Evolutionary conservation across 495 filamentous ascomycete genomes (phyloP).

Genomic region (Trichoderma reesei): DNA sequence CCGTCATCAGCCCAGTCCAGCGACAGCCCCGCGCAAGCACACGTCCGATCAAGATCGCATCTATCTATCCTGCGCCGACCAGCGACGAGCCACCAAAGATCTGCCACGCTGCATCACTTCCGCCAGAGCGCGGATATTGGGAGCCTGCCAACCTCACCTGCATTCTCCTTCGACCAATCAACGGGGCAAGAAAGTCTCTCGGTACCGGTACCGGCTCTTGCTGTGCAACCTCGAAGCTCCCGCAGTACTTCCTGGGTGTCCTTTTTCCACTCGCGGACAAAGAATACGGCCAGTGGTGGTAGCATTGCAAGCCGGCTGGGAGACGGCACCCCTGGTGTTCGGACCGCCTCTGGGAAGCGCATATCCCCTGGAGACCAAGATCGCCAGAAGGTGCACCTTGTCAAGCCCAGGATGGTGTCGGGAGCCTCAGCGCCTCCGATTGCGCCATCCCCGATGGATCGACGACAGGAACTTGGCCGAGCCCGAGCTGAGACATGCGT

Average conservation of each 20-base stretch:
- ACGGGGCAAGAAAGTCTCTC: constrained; percentile 16
- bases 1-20: constrained; percentile 35
- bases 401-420: constrained; percentile 22
- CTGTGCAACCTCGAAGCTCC: neutral
- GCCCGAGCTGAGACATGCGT: neutral
- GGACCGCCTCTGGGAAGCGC: constrained; percentile 20
- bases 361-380: constrained; percentile 15
- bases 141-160: constrained; percentile 17
- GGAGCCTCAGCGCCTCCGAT: constrained; percentile 12
- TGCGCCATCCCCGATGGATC: constrained; percentile 14
- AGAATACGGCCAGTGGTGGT: constrained; percentile 12
- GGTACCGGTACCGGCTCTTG: constrained; percentile 12
- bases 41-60: constrained; percentile 41
- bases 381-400: constrained; percentile 21
- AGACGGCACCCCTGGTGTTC: constrained; percentile 15
- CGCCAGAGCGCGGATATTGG: constrained; percentile 15
- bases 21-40: constrained; percentile 19
- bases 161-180: constrained; percentile 25
- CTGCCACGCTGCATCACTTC: constrained; percentile 55
- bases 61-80: constrained; percentile 58
- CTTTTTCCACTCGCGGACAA: constrained; percentile 33
- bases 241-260: constrained; percentile 28
- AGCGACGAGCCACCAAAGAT: constrained; percentile 80
- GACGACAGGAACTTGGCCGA: constrained; percentile 9
- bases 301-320: constrained; percentile 17